These are phyloP conservation scores for Berberis vulgaris DNA, from an alignment of 164 flowering plant genomes.

Conservation along the genomic window DNA sequence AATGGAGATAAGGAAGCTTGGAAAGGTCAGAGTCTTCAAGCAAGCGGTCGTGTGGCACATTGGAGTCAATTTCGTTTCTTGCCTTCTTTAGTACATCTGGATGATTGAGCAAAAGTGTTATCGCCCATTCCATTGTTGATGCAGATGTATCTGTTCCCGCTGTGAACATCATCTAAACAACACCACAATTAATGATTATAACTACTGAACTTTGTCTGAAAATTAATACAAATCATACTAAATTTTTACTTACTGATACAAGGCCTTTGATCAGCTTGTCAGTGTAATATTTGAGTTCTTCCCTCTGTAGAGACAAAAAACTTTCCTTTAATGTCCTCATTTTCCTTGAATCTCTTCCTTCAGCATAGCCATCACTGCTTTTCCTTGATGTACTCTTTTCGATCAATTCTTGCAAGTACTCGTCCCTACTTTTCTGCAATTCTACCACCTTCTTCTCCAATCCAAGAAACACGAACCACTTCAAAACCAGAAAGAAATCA, in stretches of 20 bases:
- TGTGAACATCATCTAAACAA: too few relatives aligned
- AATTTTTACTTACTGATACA: conserved; percentile 7
- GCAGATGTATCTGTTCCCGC: too few relatives aligned
- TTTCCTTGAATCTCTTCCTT: background rate
- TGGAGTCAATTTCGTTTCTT: too few relatives aligned
- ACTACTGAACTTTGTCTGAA: too few relatives aligned
- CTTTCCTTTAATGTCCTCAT: conserved; percentile 19
- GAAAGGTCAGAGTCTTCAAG: too few relatives aligned
- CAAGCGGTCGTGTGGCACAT: too few relatives aligned
- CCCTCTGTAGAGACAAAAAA: conserved; percentile 23
- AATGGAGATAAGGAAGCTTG: too few relatives aligned
- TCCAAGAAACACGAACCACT: background rate
- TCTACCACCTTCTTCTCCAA: background rate
- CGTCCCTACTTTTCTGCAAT: background rate
- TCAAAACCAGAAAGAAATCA: conserved; percentile 1
- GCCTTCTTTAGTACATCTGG: too few relatives aligned
- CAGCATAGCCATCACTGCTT: background rate
- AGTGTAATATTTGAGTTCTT: conserved; percentile 20
- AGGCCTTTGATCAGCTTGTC: conserved; percentile 27
- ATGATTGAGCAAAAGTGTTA: too few relatives aligned
- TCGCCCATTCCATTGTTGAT: too few relatives aligned
- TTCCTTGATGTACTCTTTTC: background rate
- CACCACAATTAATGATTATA: too few relatives aligned
- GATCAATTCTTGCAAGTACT: background rate
- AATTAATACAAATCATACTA: background rate